These are phyloP conservation scores for Rhizophagus sp. DNA, from an alignment of 192 early-diverging fungal genomes.

Conservation along the genomic window DNA sequence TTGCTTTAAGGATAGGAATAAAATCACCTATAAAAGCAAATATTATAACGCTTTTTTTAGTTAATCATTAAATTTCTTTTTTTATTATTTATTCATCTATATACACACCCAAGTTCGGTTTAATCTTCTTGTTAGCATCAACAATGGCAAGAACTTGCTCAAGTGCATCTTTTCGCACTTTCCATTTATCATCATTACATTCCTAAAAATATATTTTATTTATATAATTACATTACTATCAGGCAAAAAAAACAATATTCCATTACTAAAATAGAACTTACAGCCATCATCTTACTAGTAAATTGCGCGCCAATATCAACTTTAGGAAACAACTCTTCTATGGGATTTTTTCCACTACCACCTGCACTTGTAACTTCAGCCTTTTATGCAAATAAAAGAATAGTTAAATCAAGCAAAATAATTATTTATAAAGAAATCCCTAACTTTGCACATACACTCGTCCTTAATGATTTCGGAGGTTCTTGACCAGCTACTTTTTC, in stretches of 20 bases:
- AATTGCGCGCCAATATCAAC: slow-evolving; percentile 75
- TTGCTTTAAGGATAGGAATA: slow-evolving; percentile 73
- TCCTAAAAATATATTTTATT: slow-evolving; percentile 42
- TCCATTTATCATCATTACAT: slow-evolving; percentile 87
- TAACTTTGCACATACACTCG: slow-evolving; percentile 30
- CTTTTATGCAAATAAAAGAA: not conserved
- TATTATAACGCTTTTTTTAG: not conserved
- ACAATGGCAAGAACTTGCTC: slow-evolving; percentile 80
- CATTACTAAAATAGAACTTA: slow-evolving; percentile 20
- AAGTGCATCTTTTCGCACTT: slow-evolving; percentile 86
- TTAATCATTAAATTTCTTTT: not conserved
- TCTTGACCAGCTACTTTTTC: slow-evolving; percentile 76
- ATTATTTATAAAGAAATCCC: not conserved
- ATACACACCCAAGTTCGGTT: slow-evolving; percentile 65
- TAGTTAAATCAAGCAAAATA: not conserved
- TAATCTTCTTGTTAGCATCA: slow-evolving; percentile 80
- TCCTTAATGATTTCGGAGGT: slow-evolving; percentile 65
- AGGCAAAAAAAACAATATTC: not conserved
- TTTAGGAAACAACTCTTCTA: slow-evolving; percentile 86
- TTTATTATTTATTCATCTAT: not conserved
- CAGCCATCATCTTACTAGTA: slow-evolving; percentile 54
- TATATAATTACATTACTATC: slow-evolving; percentile 18
- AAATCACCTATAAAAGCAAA: slow-evolving; percentile 63
- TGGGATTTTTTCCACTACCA: slow-evolving; percentile 49
- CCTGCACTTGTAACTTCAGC: slow-evolving; percentile 33